These are phyloP conservation scores for Cystobasidium tubakii DNA, from an alignment of 768 basidiomycete species.

Conservation along the genomic window DNA sequence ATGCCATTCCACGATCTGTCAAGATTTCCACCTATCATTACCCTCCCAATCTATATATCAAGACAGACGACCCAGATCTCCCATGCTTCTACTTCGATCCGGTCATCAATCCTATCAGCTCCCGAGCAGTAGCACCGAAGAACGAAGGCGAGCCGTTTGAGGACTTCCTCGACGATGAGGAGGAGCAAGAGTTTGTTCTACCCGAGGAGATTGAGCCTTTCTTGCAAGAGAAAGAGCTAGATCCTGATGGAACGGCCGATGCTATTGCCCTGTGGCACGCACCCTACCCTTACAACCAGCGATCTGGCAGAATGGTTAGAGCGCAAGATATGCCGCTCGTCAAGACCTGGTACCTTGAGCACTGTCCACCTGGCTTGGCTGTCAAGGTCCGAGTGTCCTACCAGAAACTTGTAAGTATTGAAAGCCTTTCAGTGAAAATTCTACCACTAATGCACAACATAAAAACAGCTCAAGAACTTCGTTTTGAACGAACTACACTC, in stretches of 20 bases:
- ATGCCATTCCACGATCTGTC: conserved; percentile 91
- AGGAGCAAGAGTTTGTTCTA: conserved; percentile 80
- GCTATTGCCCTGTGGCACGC: conserved; percentile 99
- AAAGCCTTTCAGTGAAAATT: neutral
- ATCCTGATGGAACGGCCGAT: conserved; percentile 82
- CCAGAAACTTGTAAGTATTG: conserved; percentile 74
- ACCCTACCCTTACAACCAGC: conserved; percentile 86
- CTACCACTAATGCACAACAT: neutral
- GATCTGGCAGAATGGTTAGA: conserved; percentile 84
- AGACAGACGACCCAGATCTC: conserved; percentile 97
- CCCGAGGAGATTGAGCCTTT: conserved; percentile 74
- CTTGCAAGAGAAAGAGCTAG: conserved; percentile 65
- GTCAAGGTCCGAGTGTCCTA: conserved; percentile 99
- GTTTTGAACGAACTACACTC: conserved; percentile 90
- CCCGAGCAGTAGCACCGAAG: conserved; percentile 68
- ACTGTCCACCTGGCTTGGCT: conserved; percentile 89
- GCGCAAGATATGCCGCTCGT: conserved; percentile 93
- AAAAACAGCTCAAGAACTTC: conserved; percentile 67
- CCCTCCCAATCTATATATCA: conserved; percentile 97
- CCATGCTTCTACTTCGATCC: conserved; percentile 99
- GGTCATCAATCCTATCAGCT: conserved; percentile 92
- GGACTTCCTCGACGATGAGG: conserved; percentile 85
- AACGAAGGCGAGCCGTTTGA: conserved; percentile 85
- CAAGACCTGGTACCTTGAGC: conserved; percentile 98
- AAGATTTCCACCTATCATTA: conserved; percentile 83